Percentiles rank a stretch among this genome's conserved stretches.
Conservation (phyloP, 768 basidiomycete species). For the Paxillus rubicundulus region DNA sequence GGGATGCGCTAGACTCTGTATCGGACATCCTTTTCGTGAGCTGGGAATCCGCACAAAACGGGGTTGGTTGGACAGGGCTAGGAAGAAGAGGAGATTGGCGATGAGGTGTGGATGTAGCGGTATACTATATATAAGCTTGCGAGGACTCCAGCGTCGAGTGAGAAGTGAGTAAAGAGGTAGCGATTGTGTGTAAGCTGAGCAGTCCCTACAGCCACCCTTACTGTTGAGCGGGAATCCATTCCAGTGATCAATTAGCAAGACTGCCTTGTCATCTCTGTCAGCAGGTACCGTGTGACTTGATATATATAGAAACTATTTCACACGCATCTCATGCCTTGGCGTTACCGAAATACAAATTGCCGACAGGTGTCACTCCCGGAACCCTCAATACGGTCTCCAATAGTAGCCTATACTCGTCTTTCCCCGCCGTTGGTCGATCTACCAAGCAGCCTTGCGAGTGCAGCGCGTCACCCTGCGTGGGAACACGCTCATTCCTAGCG, state of each 20-base stretch:
- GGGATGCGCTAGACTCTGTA: slow-evolving; percentile 5
- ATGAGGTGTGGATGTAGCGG: neutral
- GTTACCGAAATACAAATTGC: too few species aligned
- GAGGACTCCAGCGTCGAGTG: neutral
- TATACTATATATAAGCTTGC: neutral
- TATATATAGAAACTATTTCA: slow-evolving; percentile 19
- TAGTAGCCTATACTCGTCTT: too few species aligned
- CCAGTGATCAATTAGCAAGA: too few species aligned
- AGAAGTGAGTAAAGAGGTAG: slow-evolving; percentile 6
- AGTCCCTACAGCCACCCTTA: slow-evolving; percentile 1
- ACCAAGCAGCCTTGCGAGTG: too few species aligned
- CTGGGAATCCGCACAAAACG: neutral
- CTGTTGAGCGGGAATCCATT: slow-evolving; percentile 3
- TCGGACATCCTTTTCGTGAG: slow-evolving; percentile 19
- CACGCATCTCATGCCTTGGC: slow-evolving; percentile 5
- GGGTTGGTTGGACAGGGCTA: neutral
- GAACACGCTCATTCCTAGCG: too few species aligned
- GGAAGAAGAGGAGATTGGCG: neutral
- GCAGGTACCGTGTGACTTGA: slow-evolving; percentile 21
- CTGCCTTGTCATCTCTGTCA: slow-evolving; percentile 30
- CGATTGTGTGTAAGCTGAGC: slow-evolving; percentile 9
- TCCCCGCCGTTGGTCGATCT: too few species aligned
- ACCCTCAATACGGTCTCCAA: too few species aligned
- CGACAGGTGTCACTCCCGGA: too few species aligned
- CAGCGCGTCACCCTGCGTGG: too few species aligned